Base-by-base conservation (phyloP, 352 stramenopile genomes). In the Phytopythium kandeliae region DNA sequence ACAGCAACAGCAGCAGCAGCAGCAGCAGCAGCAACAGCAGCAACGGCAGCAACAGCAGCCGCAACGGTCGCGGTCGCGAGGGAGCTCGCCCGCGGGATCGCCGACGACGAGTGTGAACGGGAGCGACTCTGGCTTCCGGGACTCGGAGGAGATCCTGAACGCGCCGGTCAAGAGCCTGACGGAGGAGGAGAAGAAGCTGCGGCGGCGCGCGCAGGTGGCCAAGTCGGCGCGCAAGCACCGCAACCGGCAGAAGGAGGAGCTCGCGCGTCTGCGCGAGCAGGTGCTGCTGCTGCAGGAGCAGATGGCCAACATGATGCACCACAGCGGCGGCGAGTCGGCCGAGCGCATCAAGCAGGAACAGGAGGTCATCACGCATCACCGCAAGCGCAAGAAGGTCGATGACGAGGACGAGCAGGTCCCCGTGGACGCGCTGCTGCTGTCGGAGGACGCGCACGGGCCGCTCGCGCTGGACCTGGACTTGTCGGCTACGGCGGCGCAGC, bases 101-200 rank as follows among this genome's bases (percentile, higher is more conserved):
- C 75, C 75, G 6, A 61, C 69, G 26, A 72, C 57, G 8, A 84
- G 72, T 36, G 51, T 68, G 4, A 60, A 74, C 19, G 62, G 61
- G 25, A 79, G 71, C 26, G 67, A 78, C 44, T 35, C 38, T 13
- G 37, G 57, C 22, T 36, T 78, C 24, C 66, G 63, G 25, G 74
- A 89, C 63, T 85, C 74, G 48, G 78, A 92, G 51, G 78, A 89
- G 49, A 85, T 92, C 57, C 54, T 92, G n/a, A 85, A 84, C 22
- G 78, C 77, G 37, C 81, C 81, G 2, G 78, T 92, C 2, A 88
- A 87, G 60, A 87, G 69, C 45, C 67, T 92, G n/a, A 92, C 69
- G 0, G 81, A 92, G 54, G 76, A 92, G 40, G 81, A 92, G 52
- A 92, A 92, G 54, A 92, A 92, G 62, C 65, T 89, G 30, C 76